Conservation (phyloP, 179 eudicot genomes). For the Heliamphora pulchella region DNA sequence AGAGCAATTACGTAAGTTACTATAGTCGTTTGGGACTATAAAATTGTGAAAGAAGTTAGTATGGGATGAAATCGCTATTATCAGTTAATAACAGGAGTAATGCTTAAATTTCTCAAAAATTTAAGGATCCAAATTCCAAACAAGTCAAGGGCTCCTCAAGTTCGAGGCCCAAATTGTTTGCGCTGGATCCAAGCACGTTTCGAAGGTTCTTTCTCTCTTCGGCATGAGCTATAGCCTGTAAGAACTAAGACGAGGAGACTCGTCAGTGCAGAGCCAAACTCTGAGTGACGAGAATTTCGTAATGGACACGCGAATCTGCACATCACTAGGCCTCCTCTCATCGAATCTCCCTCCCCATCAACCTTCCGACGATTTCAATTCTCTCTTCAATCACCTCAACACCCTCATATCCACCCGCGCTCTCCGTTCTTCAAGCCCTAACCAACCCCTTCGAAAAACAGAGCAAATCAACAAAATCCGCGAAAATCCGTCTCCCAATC, state of each 20-base stretch:
- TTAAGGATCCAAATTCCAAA: no score
- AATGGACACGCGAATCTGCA: slow-evolving; percentile 30
- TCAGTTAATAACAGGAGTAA: no score
- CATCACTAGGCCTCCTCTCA: slow-evolving; percentile 28
- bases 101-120: no score
- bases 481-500: slow-evolving; percentile 10
- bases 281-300: not conserved
- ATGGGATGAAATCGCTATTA: no score
- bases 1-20: no score
- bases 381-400: slow-evolving; percentile 52
- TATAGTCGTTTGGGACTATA: no score
- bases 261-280: not conserved
- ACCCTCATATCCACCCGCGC: slow-evolving; percentile 33
- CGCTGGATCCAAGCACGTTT: slow-evolving; percentile 3
- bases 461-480: slow-evolving; percentile 5
- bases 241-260: not conserved
- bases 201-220: not conserved
- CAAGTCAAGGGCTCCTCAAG: not conserved
- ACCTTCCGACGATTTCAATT: slow-evolving; percentile 34
- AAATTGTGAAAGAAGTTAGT: no score
- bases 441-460: slow-evolving; percentile 12
- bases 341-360: slow-evolving; percentile 12
- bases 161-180: not conserved
- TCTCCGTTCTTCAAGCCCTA: slow-evolving; percentile 17
- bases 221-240: no score